Conservation (phyloP, 768 basidiomycete species). For the Amyloporia xantha region DNA sequence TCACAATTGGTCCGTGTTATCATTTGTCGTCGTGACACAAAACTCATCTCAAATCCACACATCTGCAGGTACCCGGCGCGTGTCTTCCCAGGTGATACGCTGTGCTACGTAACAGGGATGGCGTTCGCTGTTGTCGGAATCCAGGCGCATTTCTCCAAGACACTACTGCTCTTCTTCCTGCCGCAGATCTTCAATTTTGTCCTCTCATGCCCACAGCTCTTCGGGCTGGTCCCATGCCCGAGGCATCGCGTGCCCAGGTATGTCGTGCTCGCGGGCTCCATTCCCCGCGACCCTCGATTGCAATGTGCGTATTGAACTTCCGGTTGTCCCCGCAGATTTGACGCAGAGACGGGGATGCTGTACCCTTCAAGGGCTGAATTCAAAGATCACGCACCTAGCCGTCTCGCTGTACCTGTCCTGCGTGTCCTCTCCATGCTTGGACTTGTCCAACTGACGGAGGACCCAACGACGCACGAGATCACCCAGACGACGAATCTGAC, state of each 20-base stretch:
- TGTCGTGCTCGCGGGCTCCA: slow-evolving; percentile 18
- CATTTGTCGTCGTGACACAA: background rate
- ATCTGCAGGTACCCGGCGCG: slow-evolving; percentile 84
- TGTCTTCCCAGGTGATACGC: slow-evolving; percentile 92
- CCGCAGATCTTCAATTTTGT: slow-evolving; percentile 98
- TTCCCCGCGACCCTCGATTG: too few relatives aligned
- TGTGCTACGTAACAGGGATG: slow-evolving; percentile 98
- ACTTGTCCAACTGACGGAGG: slow-evolving; percentile 55
- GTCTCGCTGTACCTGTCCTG: slow-evolving; percentile 48
- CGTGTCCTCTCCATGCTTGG: slow-evolving; percentile 54
- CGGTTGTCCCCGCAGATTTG: slow-evolving; percentile 46
- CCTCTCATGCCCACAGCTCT: slow-evolving; percentile 89
- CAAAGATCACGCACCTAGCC: slow-evolving; percentile 46
- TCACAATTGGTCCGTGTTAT: slow-evolving; percentile 80
- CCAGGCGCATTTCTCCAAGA: slow-evolving; percentile 96
- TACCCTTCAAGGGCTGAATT: slow-evolving; percentile 69
- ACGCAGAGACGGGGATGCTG: slow-evolving; percentile 67
- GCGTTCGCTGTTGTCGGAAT: slow-evolving; percentile 97
- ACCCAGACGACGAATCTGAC: slow-evolving; percentile 82
- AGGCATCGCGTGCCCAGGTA: slow-evolving; percentile 90
- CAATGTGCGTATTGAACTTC: background rate
- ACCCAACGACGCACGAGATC: slow-evolving; percentile 51
- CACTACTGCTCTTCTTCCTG: slow-evolving; percentile 90
- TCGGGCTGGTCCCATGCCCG: slow-evolving; percentile 90
- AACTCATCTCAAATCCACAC: slow-evolving; percentile 1